phyloP scores from a whole-genome alignment of 768 basidiomycete genomes.

The Mycena capillaripes region DNA sequence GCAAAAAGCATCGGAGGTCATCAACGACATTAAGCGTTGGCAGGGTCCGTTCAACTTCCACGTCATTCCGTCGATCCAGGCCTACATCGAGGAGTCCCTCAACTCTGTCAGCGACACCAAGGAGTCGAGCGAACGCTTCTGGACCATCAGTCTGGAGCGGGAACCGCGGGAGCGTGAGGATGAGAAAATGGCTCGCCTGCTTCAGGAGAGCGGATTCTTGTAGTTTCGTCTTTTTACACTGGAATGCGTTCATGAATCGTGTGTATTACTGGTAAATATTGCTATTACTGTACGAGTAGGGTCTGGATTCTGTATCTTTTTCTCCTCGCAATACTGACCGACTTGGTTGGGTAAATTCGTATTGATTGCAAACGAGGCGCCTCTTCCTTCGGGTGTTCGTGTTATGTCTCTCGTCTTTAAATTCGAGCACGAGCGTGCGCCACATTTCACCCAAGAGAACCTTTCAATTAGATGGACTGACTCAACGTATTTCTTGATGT shows the following conservation, averaged over 20 bases:
- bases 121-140: slow-evolving; percentile 83
- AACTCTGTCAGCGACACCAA: slow-evolving; percentile 76
- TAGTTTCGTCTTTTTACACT: slow-evolving; percentile 47
- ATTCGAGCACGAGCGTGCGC: no score
- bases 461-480: no score
- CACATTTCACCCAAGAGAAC: no score
- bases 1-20: slow-evolving; percentile 95
- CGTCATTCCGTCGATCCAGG: slow-evolving; percentile 72
- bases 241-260: neutral
- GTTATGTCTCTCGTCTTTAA: no score
- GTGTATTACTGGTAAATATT: slow-evolving; percentile 33
- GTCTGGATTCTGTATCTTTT: slow-evolving; percentile 31
- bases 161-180: slow-evolving; percentile 97
- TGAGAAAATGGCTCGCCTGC: slow-evolving; percentile 93
- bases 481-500: no score
- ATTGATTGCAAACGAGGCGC: no score
- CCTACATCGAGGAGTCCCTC: slow-evolving; percentile 85
- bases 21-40: slow-evolving; percentile 97
- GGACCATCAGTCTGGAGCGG: slow-evolving; percentile 86
- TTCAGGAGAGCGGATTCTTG: slow-evolving; percentile 92
- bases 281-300: slow-evolving; percentile 26
- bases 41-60: slow-evolving; percentile 93
- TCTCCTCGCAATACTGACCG: neutral
- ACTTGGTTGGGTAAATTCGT: neutral
- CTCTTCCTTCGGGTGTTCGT: no score